Evolutionary conservation across 2,329 filamentous ascomycete species (phyloP), one percentile per base, ranked within the genome.

Genomic region (Aurifilum marmelostoma): DNA sequence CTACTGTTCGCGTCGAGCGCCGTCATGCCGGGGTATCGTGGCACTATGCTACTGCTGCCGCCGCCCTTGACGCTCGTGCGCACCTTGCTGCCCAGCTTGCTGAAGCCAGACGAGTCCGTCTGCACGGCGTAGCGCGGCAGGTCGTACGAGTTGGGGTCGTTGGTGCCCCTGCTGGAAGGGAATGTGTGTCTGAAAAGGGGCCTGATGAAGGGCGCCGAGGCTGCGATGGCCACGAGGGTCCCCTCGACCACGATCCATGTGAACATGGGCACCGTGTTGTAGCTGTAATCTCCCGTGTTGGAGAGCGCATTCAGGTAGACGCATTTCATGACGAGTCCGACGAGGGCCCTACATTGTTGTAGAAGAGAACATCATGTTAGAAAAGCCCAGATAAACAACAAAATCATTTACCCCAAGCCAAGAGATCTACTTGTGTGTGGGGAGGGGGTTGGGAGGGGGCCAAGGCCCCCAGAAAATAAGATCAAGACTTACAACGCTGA

Each of bases 221-320:
- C 61, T 18, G 66, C 66, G 7, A 67, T 67, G 14, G 61, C 66
- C 12, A 67, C 66, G 11, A 67, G 66, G 14, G 60, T 64, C 1
- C 66, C 66, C 54, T 67, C 66, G 50, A 67, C 66, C 50, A 58
- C 47, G 37, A 67, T 67, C 66, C 66, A 67, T n/a, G 66, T 67
- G 29, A 67, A 67, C 66, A 67, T 67, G 3, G 66, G 60, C 39
- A 67, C 66, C 9, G 66, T 67, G 52, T 64, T 60, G 61, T 67
- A 67, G 60, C 66, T 67, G 39, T 64, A 64, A 29, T 67, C 66
- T 7, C 66, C 66, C 58, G 56, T 50, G 34, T 67, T 21, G n/a
- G 66, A 67, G 27, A 67, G 66, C 9, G 66, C 66, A 12, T 59
- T 27, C n/a, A 67, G 52, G 61, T 67, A 67, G 29, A 67, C 66